Conservation (phyloP, 106 monocot species). For the Acorus gramineus region DNA sequence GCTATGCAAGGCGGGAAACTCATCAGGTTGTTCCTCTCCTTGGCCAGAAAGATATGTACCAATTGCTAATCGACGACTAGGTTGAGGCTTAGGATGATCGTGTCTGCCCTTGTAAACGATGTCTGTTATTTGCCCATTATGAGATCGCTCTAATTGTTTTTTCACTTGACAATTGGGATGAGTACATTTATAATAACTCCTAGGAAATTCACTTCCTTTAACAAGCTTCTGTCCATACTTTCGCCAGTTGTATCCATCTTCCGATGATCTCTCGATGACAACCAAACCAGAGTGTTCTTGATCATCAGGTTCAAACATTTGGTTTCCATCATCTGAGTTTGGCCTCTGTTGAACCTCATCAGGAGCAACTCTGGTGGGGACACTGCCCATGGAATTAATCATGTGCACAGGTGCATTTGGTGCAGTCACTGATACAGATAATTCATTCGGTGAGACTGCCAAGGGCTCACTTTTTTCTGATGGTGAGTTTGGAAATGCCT, state of each 20-base stretch:
- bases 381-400: constrained; percentile 1
- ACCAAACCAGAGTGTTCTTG: constrained; percentile 17
- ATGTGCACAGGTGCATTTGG: constrained; percentile 21
- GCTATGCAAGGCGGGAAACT: not conserved
- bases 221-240: constrained; percentile 43
- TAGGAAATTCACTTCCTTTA: constrained; percentile 32
- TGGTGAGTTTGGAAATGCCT: constrained; percentile 7
- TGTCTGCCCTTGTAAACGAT: constrained; percentile 29
- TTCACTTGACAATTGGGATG: constrained; percentile 29
- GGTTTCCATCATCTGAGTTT: constrained; percentile 13
- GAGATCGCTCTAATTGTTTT: constrained; percentile 26
- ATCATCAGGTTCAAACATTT: constrained; percentile 22
- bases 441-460: constrained; percentile 20
- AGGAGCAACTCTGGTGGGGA: constrained; percentile 13
- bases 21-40: constrained; percentile 5
- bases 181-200: constrained; percentile 41
- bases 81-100: constrained; percentile 20
- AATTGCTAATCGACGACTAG: constrained; percentile 5
- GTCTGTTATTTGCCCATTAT: constrained; percentile 23
- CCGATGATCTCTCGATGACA: constrained; percentile 21
- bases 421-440: constrained; percentile 10
- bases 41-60: constrained; percentile 3
- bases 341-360: constrained; percentile 22
- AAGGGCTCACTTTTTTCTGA: constrained; percentile 18
- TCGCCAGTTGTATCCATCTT: constrained; percentile 41